These are phyloP conservation scores for Clohesyomyces aquaticus DNA, from an alignment of 495 filamentous ascomycete species.

Conservation along the genomic window DNA sequence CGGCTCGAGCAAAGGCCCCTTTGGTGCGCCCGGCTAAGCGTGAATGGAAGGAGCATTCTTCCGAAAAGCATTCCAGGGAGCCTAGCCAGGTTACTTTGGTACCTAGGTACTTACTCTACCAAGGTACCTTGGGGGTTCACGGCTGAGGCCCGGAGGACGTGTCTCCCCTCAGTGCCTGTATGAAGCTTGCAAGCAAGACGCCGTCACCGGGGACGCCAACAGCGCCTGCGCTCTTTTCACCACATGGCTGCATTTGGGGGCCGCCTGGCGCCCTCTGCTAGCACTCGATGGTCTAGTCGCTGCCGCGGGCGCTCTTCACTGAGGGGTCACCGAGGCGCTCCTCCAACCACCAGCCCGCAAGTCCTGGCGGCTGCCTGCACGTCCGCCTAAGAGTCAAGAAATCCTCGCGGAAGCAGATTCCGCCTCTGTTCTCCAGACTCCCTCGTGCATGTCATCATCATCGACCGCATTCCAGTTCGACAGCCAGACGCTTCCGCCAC, in stretches of 20 bases:
- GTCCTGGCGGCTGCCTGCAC: neutral
- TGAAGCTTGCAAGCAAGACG: too few species aligned
- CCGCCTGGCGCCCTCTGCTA: neutral
- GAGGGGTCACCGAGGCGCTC: neutral
- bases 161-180: too few species aligned
- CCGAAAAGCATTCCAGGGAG: conserved; percentile 15
- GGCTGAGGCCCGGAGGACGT: too few species aligned
- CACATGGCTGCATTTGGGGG: neutral
- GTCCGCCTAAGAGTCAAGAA: neutral
- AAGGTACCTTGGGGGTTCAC: too few species aligned
- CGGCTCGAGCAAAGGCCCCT: neutral
- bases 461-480: neutral
- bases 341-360: neutral
- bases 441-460: neutral
- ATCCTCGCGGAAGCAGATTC: neutral
- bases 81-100: too few species aligned
- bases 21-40: neutral
- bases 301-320: conserved; percentile 20
- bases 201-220: too few species aligned
- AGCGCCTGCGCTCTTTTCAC: conserved; percentile 21
- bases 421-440: neutral
- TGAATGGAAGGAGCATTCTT: conserved; percentile 2
- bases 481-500: too few species aligned
- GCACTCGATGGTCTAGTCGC: conserved; percentile 4
- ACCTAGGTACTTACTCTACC: too few species aligned